phyloP scores from a whole-genome alignment of 345 rosid genomes.

The Heritiera fomes region DNA sequence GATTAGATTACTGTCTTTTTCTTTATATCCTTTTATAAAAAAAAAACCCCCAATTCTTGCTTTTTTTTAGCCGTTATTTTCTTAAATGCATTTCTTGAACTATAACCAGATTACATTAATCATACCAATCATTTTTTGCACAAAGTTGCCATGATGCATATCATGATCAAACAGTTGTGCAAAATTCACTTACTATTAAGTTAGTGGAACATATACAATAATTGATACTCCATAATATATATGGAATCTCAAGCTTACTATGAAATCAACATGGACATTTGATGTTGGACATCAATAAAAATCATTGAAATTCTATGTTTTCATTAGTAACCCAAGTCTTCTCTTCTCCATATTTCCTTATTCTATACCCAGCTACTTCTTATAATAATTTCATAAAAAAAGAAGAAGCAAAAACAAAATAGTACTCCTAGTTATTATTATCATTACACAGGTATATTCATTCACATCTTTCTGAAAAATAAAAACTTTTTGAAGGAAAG shows the following conservation, averaged over 20 bases:
- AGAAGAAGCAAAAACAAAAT: background rate
- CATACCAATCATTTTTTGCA: background rate
- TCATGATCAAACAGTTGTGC: background rate
- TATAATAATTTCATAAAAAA: background rate
- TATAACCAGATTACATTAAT: too few species aligned
- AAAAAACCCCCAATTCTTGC: too few species aligned
- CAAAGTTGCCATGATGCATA: background rate
- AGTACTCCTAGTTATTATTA: background rate
- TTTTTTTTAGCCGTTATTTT: background rate
- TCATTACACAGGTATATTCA: background rate
- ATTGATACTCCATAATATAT: background rate
- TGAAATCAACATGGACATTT: conserved; percentile 12
- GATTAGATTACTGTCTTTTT: too few species aligned
- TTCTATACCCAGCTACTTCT: background rate
- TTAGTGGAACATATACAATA: conserved; percentile 8
- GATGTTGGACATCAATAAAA: conserved; percentile 1
- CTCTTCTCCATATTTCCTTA: background rate
- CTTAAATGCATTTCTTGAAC: background rate
- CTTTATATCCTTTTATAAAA: too few species aligned
- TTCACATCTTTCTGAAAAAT: conserved; percentile 2
- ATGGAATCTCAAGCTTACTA: conserved; percentile 22
- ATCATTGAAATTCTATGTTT: conserved; percentile 10
- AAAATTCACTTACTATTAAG: background rate
- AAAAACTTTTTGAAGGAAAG: background rate
- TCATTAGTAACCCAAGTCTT: conserved; percentile 11